phyloP scores from a whole-genome alignment of 306 rosid genomes.

The Notholithocarpus densiflorus region DNA sequence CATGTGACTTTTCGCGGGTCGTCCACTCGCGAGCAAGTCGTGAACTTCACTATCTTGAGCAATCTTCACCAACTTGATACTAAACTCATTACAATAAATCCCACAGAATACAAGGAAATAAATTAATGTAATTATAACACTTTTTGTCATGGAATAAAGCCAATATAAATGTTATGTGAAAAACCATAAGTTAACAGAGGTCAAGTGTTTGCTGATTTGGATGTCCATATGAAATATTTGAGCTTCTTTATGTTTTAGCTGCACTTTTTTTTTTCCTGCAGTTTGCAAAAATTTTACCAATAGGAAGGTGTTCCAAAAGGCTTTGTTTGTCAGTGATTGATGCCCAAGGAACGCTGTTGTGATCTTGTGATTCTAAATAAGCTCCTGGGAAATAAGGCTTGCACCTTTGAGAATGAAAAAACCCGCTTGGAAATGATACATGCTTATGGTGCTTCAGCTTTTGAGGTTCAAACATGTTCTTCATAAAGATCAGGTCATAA shows the following conservation, averaged over 20 bases:
- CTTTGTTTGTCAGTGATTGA: background rate
- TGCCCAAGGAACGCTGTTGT: background rate
- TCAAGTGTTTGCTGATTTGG: background rate
- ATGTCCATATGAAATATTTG: background rate
- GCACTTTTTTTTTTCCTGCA: background rate
- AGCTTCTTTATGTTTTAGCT: background rate
- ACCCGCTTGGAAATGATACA: too few species aligned
- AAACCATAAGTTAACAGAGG: background rate
- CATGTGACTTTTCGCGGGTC: too few species aligned
- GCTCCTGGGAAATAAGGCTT: too few species aligned
- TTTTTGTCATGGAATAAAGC: too few species aligned
- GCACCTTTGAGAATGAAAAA: too few species aligned
- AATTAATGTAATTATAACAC: too few species aligned
- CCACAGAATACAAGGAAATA: too few species aligned
- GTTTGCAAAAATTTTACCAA: background rate
- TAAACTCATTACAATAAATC: too few species aligned
- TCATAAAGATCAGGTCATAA: background rate
- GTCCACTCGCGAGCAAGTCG: too few species aligned
- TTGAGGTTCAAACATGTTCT: background rate
- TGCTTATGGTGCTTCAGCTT: background rate
- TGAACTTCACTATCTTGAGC: too few species aligned
- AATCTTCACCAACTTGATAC: too few species aligned
- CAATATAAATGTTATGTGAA: too few species aligned
- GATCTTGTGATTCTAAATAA: background rate
- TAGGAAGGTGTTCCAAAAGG: background rate